Evolutionary conservation across 2,329 filamentous ascomycete species (phyloP).

Genomic region (Xylariaceae sp.): DNA sequence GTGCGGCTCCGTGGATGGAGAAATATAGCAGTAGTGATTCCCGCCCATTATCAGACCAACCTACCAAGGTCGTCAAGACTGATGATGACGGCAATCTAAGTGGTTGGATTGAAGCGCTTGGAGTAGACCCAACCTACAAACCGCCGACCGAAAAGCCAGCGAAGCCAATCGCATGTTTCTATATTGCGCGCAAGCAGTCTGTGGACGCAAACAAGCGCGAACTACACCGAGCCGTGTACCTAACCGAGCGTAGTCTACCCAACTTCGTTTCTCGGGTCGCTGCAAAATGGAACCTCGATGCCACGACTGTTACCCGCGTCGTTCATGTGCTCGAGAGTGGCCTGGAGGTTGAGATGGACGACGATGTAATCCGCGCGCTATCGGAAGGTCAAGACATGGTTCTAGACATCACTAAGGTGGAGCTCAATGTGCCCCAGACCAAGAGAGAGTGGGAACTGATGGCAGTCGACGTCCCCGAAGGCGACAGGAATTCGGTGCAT

Average conservation of each 20-base stretch:
- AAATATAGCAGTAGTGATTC: conserved; percentile 61
- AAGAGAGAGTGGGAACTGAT: conserved; percentile 71
- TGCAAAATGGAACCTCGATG: conserved; percentile 81
- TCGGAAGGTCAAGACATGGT: conserved; percentile 93
- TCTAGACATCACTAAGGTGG: conserved; percentile 66
- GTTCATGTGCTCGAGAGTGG: conserved; percentile 77
- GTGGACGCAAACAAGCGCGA: conserved; percentile 60
- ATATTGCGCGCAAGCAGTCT: conserved; percentile 67
- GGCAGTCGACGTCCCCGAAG: conserved; percentile 57
- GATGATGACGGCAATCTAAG: conserved; percentile 71
- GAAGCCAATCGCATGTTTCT: conserved; percentile 87
- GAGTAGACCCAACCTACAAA: conserved; percentile 85
- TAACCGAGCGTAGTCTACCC: conserved; percentile 75
- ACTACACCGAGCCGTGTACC: conserved; percentile 85
- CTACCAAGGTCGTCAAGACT: conserved; percentile 58
- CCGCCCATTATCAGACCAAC: conserved; percentile 58
- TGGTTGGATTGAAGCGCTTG: conserved; percentile 89
- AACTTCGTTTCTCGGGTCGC: conserved; percentile 78
- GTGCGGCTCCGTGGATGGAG: conserved; percentile 62
- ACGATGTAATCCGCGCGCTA: conserved; percentile 84
- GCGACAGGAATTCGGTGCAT: conserved; percentile 44
- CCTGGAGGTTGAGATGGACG: conserved; percentile 85
- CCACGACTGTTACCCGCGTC: conserved; percentile 71
- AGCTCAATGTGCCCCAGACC: conserved; percentile 44
- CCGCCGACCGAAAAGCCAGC: conserved; percentile 75